Base-by-base conservation (phyloP, 2,329 filamentous ascomycete species). In the Paraphoma chrysanthemicola region DNA sequence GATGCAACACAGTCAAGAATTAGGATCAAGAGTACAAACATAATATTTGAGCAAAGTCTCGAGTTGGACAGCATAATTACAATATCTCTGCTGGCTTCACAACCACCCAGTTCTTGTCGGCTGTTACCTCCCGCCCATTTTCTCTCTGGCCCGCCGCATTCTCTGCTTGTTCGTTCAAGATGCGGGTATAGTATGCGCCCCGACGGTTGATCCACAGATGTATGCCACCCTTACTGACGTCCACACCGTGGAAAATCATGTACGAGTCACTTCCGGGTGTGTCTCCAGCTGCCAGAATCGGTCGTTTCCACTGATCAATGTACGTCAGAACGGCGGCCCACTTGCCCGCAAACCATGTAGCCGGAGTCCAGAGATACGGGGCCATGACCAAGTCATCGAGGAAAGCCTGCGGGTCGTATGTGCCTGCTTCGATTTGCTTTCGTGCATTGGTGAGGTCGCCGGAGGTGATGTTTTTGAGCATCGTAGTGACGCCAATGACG, bases 301-400 rank as follows among this genome's bases (percentile, higher is more conserved):
- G 70, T n/a, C 68, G 62, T 48, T 71, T 71, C 70, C 70, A 73
- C 17, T 66, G 50, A 45, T 70, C 67, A 23, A 73, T 70, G 42
- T 73, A 73, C 12, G 68, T 72, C 29, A 73, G 44, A 12, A 71
- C 65, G 11, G 68, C 70, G 18, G 68, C 69, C 70, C 70, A 73
- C 49, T 71, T 73, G 0, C 70, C 70, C 3, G 70, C 59, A 45
- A 66, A 73, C 69, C 70, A 73, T 4, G 70, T 73, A 0, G 70
- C 68, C 7, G 70, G 69, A 6, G 69, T 73, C 66, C 67, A 73
- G 1, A 73, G 63, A 41, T 71, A 71, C 12, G 68, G 55, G 3
- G 65, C 67, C 9, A 73, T 48, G 6, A 69, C 57, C 9, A 73
- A 53, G 48, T 71, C 33, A 14, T 10, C 68, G 14, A 71, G 54